Evolutionary conservation across 805 yeast species (phyloP), one percentile per base, ranked within the genome.

Genomic region (Spencermartinsiella europaea): DNA sequence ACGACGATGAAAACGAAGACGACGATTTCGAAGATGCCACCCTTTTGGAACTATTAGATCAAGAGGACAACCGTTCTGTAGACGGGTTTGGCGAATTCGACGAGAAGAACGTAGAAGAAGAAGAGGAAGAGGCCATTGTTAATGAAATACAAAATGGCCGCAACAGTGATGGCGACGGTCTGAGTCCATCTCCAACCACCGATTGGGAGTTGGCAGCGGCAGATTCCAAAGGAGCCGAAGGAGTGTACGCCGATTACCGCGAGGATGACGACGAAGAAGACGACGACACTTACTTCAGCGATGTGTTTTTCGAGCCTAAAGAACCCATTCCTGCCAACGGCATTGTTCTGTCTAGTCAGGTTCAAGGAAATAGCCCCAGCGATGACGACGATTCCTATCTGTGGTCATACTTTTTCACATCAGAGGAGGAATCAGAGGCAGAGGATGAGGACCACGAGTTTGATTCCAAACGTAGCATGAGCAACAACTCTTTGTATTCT

Each of bases 401-500:
- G 35, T 79, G 89, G 81, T 82, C 82, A 59, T 84, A 85, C 63
- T 82, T 85, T 54, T 81, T 85, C 61, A 71, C 75, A 19, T 69
- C 76, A 1, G 65, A 58, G 27, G 67, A 59, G 5, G 65, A 66
- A 7, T 58, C 61, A 33, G 60, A 54, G 15, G 61, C 50, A 46
- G 52, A 8, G 50, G 46, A 2, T 34, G 21, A 44, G 20, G 57
- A 52, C 33, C 54, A 47, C 36, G 33, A 36, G 20, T 20, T 36
- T 20, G 57, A 12, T 15, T 36, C 12, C 31, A 21, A 33, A 16
- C 27, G 34, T 4, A 21, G 16, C 16, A 25, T 38, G 8, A 34
- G 44, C 25, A 42, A 45, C 33, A 34, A 7, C 8, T 45, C 48
- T 4, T 19, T 15, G 17, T 22, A 33, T 14, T 40, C 40, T 15